phyloP scores from a whole-genome alignment of 2,329 filamentous ascomycete species.

The Sporothrix pallida region DNA sequence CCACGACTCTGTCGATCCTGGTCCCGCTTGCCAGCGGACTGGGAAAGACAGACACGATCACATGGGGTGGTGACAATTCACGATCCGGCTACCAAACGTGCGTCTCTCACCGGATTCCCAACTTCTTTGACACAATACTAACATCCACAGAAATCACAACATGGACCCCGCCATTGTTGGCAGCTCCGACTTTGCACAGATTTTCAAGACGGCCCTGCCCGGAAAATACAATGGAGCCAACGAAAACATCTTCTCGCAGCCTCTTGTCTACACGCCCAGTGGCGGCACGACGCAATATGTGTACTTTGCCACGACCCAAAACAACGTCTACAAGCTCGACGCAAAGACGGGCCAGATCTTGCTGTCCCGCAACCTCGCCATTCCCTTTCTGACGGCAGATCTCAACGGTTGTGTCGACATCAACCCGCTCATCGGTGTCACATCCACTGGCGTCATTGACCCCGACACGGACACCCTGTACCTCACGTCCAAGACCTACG shows the following conservation, averaged over 20 bases:
- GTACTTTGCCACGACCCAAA: slow-evolving; percentile 57
- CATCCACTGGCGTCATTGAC: slow-evolving; percentile 58
- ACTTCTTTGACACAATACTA: neutral
- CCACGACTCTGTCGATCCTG: slow-evolving; percentile 43
- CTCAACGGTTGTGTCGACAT: slow-evolving; percentile 56
- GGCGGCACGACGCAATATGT: slow-evolving; percentile 51
- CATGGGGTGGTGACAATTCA: slow-evolving; percentile 64
- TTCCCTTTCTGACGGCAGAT: slow-evolving; percentile 55
- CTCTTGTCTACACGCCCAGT: slow-evolving; percentile 54
- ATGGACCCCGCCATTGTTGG: slow-evolving; percentile 65
- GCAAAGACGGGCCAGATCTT: slow-evolving; percentile 54
- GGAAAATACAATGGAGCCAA: slow-evolving; percentile 56
- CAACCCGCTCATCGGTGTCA: slow-evolving; percentile 54
- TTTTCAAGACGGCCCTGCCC: slow-evolving; percentile 59
- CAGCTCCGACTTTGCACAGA: slow-evolving; percentile 59
- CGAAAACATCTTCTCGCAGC: slow-evolving; percentile 61
- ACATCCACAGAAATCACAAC: slow-evolving; percentile 58
- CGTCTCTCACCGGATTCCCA: neutral
- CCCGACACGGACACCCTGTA: slow-evolving; percentile 56
- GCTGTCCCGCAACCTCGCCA: slow-evolving; percentile 49
- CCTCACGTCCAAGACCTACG: slow-evolving; percentile 57
- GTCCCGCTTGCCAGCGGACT: slow-evolving; percentile 46
- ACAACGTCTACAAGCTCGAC: slow-evolving; percentile 57
- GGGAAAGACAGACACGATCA: slow-evolving; percentile 61
- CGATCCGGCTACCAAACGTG: slow-evolving; percentile 60